Evolutionary conservation across 2,329 filamentous ascomycete genomes (phyloP).

Genomic region (Arachnomyces sp.): DNA sequence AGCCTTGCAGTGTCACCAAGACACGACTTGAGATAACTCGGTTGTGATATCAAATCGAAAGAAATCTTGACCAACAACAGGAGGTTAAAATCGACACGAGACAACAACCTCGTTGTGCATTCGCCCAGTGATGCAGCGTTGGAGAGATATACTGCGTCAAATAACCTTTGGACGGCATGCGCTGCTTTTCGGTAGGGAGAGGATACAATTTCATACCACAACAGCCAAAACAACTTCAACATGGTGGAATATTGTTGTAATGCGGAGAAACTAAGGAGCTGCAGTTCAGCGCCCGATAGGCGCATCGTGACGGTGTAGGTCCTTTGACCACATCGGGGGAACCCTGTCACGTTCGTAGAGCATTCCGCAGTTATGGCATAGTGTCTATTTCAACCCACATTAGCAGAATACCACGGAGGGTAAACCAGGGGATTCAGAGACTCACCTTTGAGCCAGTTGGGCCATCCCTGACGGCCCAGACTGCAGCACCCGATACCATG

Average conservation of each 20-base stretch:
- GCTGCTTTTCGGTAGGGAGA: too few species aligned
- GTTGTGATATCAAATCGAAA: too few species aligned
- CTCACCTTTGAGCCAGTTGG: conserved; percentile 74
- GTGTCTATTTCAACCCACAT: conserved; percentile 46
- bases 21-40: too few species aligned
- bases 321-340: conserved; percentile 67
- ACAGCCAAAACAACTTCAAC: too few species aligned
- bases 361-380: conserved; percentile 90
- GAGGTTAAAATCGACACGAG: too few species aligned
- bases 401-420: conserved; percentile 5
- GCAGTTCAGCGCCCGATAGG: conserved; percentile 26
- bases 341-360: conserved; percentile 80
- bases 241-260: not conserved
- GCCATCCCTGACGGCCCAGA: conserved; percentile 92
- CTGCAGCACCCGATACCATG: conserved; percentile 74
- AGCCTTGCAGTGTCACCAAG: too few species aligned
- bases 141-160: too few species aligned
- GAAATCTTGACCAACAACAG: too few species aligned
- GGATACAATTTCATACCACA: too few species aligned
- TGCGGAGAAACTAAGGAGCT: not conserved
- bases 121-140: too few species aligned
- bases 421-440: conserved; percentile 10
- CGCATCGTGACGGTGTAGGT: conserved; percentile 50
- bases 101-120: too few species aligned
- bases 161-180: too few species aligned